These are phyloP conservation scores for Sporisorium graminicola DNA, from an alignment of 1,284 basidiomycete genomes.

Conservation along the genomic window DNA sequence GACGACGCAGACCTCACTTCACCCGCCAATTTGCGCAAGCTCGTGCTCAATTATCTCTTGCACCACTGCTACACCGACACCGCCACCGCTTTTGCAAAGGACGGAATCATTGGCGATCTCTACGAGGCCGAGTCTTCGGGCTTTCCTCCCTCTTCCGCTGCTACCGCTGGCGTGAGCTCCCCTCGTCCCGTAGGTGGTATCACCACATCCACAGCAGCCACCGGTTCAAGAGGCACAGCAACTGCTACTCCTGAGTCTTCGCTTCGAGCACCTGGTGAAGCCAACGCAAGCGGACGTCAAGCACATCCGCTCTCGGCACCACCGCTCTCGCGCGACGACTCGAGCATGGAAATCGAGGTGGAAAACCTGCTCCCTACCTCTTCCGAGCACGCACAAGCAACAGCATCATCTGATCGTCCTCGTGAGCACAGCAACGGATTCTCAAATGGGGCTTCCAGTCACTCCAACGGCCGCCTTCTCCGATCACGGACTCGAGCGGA, in stretches of 20 bases:
- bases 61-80: slow-evolving; percentile 80
- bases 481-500: slow-evolving; percentile 7
- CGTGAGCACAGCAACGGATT: slow-evolving; percentile 27
- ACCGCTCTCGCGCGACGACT: slow-evolving; percentile 58
- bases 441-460: slow-evolving; percentile 19
- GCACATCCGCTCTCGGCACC: slow-evolving; percentile 58
- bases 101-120: slow-evolving; percentile 71
- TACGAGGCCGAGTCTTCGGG: slow-evolving; percentile 18
- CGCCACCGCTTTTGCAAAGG: slow-evolving; percentile 78
- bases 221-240: slow-evolving; percentile 10
- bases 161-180: slow-evolving; percentile 10
- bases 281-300: slow-evolving; percentile 28
- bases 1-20: slow-evolving; percentile 51
- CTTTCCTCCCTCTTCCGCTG: slow-evolving; percentile 7
- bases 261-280: neutral
- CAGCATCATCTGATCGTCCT: slow-evolving; percentile 4
- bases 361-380: slow-evolving; percentile 52
- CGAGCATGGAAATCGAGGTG: slow-evolving; percentile 60
- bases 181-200: neutral
- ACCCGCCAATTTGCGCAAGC: slow-evolving; percentile 70
- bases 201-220: slow-evolving; percentile 6
- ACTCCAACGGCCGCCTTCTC: slow-evolving; percentile 14
- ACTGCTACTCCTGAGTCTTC: slow-evolving; percentile 3
- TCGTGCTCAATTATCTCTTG: slow-evolving; percentile 84
- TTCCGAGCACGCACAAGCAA: slow-evolving; percentile 22